Evolutionary conservation across 176 grass and related monocot genomes (phyloP).

Genomic region (Avena sativa): DNA sequence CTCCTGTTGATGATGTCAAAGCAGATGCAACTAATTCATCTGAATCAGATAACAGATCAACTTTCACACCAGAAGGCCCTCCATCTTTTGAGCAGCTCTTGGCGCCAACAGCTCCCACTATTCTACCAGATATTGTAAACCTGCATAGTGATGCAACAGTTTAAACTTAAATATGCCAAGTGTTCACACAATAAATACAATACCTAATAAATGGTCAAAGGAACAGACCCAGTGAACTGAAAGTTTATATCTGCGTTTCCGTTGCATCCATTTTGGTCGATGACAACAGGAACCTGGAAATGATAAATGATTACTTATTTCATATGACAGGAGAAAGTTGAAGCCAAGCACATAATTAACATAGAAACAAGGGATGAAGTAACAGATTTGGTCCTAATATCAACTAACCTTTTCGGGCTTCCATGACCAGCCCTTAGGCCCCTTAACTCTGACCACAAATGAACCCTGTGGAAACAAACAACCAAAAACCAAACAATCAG

Average conservation of each 20-base stretch:
- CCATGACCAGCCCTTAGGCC: conserved; percentile 94
- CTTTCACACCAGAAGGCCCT: conserved; percentile 93
- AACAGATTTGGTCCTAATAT: conserved; percentile 4
- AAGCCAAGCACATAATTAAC: neutral
- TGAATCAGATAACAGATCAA: conserved; percentile 64
- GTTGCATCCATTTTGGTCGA: conserved; percentile 86
- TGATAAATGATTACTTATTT: conserved; percentile 30
- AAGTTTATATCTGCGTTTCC: conserved; percentile 95
- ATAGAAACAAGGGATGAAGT: conserved; percentile 3
- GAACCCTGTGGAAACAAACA: conserved; percentile 64
- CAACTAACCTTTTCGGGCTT: conserved; percentile 73
- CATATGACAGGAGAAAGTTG: conserved; percentile 28
- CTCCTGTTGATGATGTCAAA: conserved; percentile 68
- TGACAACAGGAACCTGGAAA: conserved; percentile 71
- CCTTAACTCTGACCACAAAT: conserved; percentile 91
- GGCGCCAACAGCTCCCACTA: conserved; percentile 72
- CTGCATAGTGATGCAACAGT: conserved; percentile 46
- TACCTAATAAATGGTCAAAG: conserved; percentile 38
- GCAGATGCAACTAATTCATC: conserved; percentile 78
- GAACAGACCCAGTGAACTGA: conserved; percentile 81
- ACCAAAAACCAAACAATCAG: conserved; percentile 17
- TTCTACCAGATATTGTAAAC: conserved; percentile 83
- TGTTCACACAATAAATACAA: conserved; percentile 10
- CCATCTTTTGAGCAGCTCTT: conserved; percentile 72
- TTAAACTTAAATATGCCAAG: conserved; percentile 38